These are phyloP conservation scores for Populus davidiana DNA, from an alignment of 345 rosid genomes.

Conservation along the genomic window DNA sequence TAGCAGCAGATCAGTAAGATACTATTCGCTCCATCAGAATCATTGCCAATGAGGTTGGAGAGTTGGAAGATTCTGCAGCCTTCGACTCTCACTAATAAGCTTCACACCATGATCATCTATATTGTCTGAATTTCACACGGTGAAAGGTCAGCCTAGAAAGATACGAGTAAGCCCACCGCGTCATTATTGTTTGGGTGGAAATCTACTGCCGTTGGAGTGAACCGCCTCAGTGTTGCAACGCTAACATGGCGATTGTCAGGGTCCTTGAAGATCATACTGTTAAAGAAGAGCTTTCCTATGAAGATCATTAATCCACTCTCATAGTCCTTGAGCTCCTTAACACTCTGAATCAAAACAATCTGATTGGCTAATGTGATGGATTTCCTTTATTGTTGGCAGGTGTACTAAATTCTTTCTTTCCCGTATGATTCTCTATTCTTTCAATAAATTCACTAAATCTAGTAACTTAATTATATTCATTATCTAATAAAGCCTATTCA, in stretches of 20 bases:
- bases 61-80: background rate
- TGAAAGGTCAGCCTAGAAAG: background rate
- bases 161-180: too few relatives aligned
- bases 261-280: background rate
- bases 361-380: too few relatives aligned
- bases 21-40: background rate
- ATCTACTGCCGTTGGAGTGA: background rate
- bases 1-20: background rate
- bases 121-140: background rate
- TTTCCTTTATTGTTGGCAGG: too few relatives aligned
- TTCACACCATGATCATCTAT: background rate
- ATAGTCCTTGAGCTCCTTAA: background rate
- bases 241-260: background rate
- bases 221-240: background rate
- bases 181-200: too few relatives aligned
- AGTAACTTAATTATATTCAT: too few relatives aligned
- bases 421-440: too few relatives aligned
- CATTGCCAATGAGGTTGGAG: background rate
- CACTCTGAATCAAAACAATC: background rate
- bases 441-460: too few relatives aligned
- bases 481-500: too few relatives aligned
- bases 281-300: background rate
- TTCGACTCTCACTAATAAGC: background rate
- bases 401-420: too few relatives aligned
- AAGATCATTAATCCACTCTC: background rate